A percentile compares a stretch with the other conserved stretches of the same genome.
These are phyloP conservation scores for Calvatia gigantea DNA, from an alignment of 768 basidiomycete species.

Conservation along the genomic window DNA sequence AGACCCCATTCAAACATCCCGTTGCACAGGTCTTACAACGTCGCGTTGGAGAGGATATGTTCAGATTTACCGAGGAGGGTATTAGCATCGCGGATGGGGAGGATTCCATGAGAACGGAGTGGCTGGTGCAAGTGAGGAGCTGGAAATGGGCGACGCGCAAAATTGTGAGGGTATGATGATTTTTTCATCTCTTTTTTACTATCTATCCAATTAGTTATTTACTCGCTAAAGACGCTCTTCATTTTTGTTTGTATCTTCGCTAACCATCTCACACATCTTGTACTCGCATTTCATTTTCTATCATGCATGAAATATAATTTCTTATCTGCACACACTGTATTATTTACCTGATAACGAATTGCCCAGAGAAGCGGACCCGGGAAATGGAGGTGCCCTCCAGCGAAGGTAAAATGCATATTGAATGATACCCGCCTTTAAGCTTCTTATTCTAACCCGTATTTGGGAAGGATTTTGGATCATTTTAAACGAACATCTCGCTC, in stretches of 20 bases:
- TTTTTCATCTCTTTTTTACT: background rate
- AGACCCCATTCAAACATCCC: conserved; percentile 17
- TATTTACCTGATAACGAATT: no score
- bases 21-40: conserved; percentile 35
- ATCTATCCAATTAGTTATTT: background rate
- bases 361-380: no score
- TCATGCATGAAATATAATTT: background rate
- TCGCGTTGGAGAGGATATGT: conserved; percentile 31
- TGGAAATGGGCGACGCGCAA: conserved; percentile 34
- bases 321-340: no score
- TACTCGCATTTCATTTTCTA: background rate
- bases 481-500: no score
- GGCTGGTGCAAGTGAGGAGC: conserved; percentile 36
- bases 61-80: conserved; percentile 35
- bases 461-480: no score
- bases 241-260: conserved; percentile 6
- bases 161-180: conserved; percentile 7
- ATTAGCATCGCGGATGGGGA: conserved; percentile 22
- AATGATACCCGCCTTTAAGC: no score
- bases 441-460: no score
- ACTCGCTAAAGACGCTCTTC: background rate
- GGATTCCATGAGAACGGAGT: conserved; percentile 29
- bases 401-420: no score
- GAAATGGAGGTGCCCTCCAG: no score
- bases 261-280: conserved; percentile 3